phyloP scores from a whole-genome alignment of 768 basidiomycete genomes.

The Terana coerulea region DNA sequence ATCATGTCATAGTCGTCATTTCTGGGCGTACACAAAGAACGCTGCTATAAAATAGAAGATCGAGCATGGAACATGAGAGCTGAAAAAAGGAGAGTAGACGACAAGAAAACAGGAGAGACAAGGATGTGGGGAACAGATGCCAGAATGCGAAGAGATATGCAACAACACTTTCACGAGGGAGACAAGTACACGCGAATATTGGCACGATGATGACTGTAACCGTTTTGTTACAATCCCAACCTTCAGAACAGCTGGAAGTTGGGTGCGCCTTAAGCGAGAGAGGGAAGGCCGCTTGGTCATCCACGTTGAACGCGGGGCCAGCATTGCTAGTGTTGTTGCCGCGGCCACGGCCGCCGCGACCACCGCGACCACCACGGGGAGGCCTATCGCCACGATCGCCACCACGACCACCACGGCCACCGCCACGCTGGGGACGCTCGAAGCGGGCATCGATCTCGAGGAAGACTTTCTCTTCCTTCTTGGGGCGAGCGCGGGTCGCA shows the following conservation, averaged over 20 bases:
- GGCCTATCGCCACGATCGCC: conserved; percentile 37
- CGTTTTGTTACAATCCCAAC: conserved; percentile 4
- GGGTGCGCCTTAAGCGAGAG: conserved; percentile 49
- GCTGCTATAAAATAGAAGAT: conserved; percentile 14
- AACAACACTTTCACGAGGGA: conserved; percentile 11
- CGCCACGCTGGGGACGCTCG: conserved; percentile 73
- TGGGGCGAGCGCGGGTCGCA: conserved; percentile 59
- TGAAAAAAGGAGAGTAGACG: conserved; percentile 9
- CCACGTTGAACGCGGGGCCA: conserved; percentile 56
- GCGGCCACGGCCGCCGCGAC: conserved; percentile 42
- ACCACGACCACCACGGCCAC: conserved; percentile 51
- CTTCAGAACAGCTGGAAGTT: conserved; percentile 1
- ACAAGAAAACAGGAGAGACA: conserved; percentile 16
- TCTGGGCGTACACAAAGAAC: conserved; percentile 8
- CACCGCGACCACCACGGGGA: conserved; percentile 35
- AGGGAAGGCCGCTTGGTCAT: conserved; percentile 86
- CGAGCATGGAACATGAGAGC: conserved; percentile 15
- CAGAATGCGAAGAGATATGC: conserved; percentile 13
- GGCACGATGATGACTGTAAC: neutral
- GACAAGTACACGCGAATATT: conserved; percentile 10
- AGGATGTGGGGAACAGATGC: conserved; percentile 16
- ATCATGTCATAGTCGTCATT: conserved; percentile 9
- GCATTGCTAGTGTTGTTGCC: conserved; percentile 34
- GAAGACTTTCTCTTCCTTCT: conserved; percentile 89
- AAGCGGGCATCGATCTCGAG: conserved; percentile 91